Evolutionary conservation across 805 yeast genomes (phyloP), one percentile per base, ranked within the genome.

Genomic region (Blastobotrys americana): DNA sequence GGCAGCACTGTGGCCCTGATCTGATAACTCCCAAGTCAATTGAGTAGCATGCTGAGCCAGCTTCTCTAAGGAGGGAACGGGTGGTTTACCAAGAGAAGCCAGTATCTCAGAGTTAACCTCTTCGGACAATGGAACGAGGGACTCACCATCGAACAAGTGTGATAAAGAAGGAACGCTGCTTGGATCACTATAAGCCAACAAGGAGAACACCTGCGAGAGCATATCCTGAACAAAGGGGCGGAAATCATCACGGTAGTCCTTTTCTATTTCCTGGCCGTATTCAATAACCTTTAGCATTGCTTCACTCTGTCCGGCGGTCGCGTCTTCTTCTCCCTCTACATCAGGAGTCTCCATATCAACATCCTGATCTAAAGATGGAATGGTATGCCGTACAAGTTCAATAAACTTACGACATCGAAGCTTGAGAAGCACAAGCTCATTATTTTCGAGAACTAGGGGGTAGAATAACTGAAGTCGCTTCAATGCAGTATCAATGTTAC

Each of bases 141-240:
- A 72, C 6, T 60, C 60, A 8, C 54, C 56, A 21, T 64, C 63
- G 31, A 73, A 55, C 25, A 66, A 50, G 40, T 62, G 59, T 15
- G 72, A 70, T 17, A 39, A 9, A n/a, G 49, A 51, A 10, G 47
- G 43, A 3, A 71, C 57, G 3, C 56, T 47, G 36, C 48, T 45
- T 0, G 82, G 81, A 42, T 77, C 65, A 6, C 70, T 70, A 49
- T 71, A 78, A 2, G 82, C 79, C 38, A 79, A 55, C 22, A 80
- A 57, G 2, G 76, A 65, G 5, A 77, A 74, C 0, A 78, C 64
- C 36, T 73, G 72, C 34, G 68, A 64, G 23, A 80, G 54, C 47
- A 64, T 63, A 5, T 62, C 60, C 23, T 61, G 64, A 34, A 67
- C 65, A n/a, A 55, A 55, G 2, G 60, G 51, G n/a, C 66, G 61